A percentile compares a stretch with the other conserved stretches of the same genome.
Evolutionary conservation across 306 rosid species (phyloP).

Genomic region (Acacia melanoxylon): DNA sequence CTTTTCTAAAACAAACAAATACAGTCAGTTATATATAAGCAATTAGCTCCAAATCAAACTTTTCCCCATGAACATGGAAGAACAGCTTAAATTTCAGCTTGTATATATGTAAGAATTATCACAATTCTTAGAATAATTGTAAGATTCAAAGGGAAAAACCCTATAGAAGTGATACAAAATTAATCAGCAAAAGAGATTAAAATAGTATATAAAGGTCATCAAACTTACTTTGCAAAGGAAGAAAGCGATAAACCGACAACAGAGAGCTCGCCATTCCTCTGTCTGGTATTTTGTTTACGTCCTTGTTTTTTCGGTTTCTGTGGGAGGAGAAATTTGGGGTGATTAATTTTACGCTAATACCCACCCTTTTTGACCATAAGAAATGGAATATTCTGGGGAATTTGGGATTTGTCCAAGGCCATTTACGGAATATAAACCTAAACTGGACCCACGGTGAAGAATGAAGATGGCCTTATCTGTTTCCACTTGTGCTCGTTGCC

Average conservation of each 20-base stretch:
- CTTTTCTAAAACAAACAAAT: constrained; percentile 53
- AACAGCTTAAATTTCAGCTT: neutral
- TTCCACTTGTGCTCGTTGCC: constrained; percentile 21
- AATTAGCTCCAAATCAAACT: neutral
- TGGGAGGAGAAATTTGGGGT: constrained; percentile 11
- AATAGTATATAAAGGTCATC: constrained; percentile 13
- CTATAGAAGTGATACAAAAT: neutral
- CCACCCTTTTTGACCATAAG: constrained; percentile 29
- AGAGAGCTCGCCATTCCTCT: constrained; percentile 66
- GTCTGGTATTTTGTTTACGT: neutral
- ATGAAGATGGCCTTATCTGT: constrained; percentile 40
- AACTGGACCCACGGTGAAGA: constrained; percentile 23
- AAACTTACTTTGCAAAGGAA: constrained; percentile 62
- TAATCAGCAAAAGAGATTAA: neutral
- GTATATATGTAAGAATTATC: neutral
- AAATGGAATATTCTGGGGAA: neutral
- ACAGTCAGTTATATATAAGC: neutral
- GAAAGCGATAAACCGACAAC: constrained; percentile 52
- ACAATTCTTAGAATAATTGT: neutral
- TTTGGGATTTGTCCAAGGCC: constrained; percentile 27
- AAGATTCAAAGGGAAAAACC: neutral
- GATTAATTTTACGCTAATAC: constrained; percentile 36
- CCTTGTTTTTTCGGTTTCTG: neutral
- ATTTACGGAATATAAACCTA: constrained; percentile 26
- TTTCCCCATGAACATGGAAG: neutral